Conservation (phyloP, 208 protist genomes). For the Endotrypanum monterogeii region DNA sequence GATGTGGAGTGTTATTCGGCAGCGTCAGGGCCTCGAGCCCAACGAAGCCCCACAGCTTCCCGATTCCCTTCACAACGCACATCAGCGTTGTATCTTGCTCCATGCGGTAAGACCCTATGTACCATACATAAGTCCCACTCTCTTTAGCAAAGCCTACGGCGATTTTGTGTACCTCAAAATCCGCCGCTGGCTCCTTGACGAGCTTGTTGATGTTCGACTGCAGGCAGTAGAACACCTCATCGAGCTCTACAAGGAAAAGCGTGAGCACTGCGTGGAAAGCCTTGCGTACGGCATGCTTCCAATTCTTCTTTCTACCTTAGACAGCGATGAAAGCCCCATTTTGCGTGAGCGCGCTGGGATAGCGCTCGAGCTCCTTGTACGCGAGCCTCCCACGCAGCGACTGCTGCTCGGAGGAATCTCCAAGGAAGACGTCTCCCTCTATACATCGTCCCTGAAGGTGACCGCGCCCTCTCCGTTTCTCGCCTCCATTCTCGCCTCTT, state of each 20-base stretch:
- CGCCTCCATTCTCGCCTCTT: constrained; percentile 35
- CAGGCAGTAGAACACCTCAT: constrained; percentile 73
- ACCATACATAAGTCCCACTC: constrained; percentile 56
- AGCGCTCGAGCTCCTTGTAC: constrained; percentile 66
- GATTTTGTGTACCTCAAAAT: constrained; percentile 71
- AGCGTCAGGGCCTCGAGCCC: constrained; percentile 47
- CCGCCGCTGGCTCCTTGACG: constrained; percentile 67
- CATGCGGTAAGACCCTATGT: constrained; percentile 73
- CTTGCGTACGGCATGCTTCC: constrained; percentile 57
- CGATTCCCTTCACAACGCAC: constrained; percentile 26
- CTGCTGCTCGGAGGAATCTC: constrained; percentile 31
- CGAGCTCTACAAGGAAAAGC: constrained; percentile 70
- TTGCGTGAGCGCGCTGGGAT: constrained; percentile 66
- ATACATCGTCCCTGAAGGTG: constrained; percentile 8
- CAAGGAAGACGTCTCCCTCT: constrained; percentile 3
- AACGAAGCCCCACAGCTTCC: constrained; percentile 24
- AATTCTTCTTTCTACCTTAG: constrained; percentile 57
- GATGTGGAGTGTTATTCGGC: constrained; percentile 85
- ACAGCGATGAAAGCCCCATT: constrained; percentile 54
- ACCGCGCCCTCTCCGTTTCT: constrained; percentile 24
- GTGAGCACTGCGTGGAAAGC: constrained; percentile 64
- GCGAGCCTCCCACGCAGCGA: constrained; percentile 48
- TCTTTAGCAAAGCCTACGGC: constrained; percentile 70
- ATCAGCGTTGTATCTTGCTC: constrained; percentile 74
- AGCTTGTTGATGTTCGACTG: constrained; percentile 44